phyloP scores from a whole-genome alignment of 2,329 filamentous ascomycete species.

The Colletotrichum trifolii region DNA sequence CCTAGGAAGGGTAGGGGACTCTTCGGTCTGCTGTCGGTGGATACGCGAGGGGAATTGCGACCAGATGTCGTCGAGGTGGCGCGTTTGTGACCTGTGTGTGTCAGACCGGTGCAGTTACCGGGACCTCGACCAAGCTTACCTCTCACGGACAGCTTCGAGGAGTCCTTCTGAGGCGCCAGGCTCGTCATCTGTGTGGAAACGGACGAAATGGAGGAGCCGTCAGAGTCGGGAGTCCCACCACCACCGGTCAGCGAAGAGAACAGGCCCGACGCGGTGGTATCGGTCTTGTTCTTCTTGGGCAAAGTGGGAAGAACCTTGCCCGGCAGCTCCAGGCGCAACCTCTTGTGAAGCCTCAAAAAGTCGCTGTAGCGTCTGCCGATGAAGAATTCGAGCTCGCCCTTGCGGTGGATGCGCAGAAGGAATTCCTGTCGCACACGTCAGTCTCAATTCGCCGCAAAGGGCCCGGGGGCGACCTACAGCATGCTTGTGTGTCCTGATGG shows the following conservation, averaged over 20 bases:
- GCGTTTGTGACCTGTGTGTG: slow-evolving; percentile 41
- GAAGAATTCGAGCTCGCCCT: slow-evolving; percentile 79
- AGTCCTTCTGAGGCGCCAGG: slow-evolving; percentile 38
- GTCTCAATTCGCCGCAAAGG: not conserved
- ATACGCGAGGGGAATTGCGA: slow-evolving; percentile 54
- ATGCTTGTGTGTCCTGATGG: slow-evolving; percentile 90
- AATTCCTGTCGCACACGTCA: slow-evolving; percentile 76
- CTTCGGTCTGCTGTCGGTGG: slow-evolving; percentile 53
- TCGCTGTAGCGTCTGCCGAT: slow-evolving; percentile 90
- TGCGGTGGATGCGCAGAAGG: slow-evolving; percentile 84
- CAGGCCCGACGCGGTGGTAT: slow-evolving; percentile 71
- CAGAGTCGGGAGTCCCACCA: slow-evolving; percentile 74
- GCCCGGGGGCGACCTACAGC: slow-evolving; percentile 69
- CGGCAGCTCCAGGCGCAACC: slow-evolving; percentile 84
- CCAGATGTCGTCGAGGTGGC: slow-evolving; percentile 50
- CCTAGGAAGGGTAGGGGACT: slow-evolving; percentile 46
- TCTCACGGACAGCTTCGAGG: slow-evolving; percentile 56
- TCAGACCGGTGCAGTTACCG: not conserved
- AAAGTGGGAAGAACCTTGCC: slow-evolving; percentile 89
- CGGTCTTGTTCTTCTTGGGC: slow-evolving; percentile 91
- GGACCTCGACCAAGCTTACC: slow-evolving; percentile 43
- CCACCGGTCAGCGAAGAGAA: slow-evolving; percentile 64
- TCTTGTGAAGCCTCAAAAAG: slow-evolving; percentile 83
- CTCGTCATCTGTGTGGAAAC: slow-evolving; percentile 74
- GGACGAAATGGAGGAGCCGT: slow-evolving; percentile 84